Evolutionary conservation across 78 protist genomes (phyloP).

Genomic region (Mastigamoeba balamuthi): DNA sequence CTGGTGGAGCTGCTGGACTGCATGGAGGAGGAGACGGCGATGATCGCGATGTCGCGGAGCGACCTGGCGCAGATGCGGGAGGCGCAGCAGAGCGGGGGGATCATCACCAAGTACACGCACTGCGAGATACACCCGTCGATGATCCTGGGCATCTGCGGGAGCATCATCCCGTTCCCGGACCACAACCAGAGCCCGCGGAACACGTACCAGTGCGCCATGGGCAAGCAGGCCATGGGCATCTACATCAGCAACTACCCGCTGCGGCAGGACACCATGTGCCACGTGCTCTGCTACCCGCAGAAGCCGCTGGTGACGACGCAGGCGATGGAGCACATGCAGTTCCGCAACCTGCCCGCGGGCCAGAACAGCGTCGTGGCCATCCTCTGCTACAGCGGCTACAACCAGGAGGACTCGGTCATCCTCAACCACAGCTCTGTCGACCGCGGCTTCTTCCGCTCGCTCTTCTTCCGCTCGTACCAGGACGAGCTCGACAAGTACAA

Average conservation of each 20-base stretch:
- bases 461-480: slow-evolving; percentile 70
- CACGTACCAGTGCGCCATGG: slow-evolving; percentile 99
- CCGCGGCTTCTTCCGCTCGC: slow-evolving; percentile 97
- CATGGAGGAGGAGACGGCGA: slow-evolving; percentile 91
- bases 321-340: slow-evolving; percentile 91
- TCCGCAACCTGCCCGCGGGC: slow-evolving; percentile 98
- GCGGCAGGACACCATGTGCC: slow-evolving; percentile 97
- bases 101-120: slow-evolving; percentile 98
- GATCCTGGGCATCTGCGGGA: slow-evolving; percentile 98
- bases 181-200: slow-evolving; percentile 99
- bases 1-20: slow-evolving; percentile 90
- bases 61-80: too few relatives aligned
- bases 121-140: slow-evolving; percentile 99
- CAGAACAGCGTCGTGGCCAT: slow-evolving; percentile 96
- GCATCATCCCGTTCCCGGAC: slow-evolving; percentile 99
- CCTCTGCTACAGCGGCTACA: slow-evolving; percentile 97
- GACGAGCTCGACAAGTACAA: slow-evolving; percentile 20
- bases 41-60: slow-evolving; percentile 74
- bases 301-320: slow-evolving; percentile 94
- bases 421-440: slow-evolving; percentile 94
- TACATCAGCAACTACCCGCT: slow-evolving; percentile 89
- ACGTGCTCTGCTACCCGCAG: slow-evolving; percentile 98
- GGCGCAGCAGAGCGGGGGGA: too few relatives aligned
- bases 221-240: slow-evolving; percentile 99
- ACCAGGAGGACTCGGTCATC: slow-evolving; percentile 99